phyloP scores from a whole-genome alignment of 352 stramenopile species.

The Thraustochytrium sp. region DNA sequence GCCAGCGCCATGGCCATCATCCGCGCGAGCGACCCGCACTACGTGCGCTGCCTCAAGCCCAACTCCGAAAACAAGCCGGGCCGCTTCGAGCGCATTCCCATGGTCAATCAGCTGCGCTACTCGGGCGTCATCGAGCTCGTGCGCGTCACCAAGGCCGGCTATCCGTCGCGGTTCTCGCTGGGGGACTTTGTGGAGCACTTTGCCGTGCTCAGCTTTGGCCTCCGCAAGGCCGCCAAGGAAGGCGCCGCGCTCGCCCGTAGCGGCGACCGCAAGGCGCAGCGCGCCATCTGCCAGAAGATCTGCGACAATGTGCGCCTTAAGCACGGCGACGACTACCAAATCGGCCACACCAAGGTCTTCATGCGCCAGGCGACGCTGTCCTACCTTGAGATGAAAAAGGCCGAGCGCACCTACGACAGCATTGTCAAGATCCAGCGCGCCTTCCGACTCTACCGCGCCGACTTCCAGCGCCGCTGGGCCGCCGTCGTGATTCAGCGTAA shows the following conservation, averaged over 20 bases:
- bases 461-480: not conserved
- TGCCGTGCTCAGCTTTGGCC: slow-evolving; percentile 10
- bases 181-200: slow-evolving; percentile 55
- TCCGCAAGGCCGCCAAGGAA: slow-evolving; percentile 3
- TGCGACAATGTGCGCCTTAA: slow-evolving; percentile 27
- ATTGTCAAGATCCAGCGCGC: slow-evolving; percentile 23
- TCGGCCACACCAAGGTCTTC: slow-evolving; percentile 43
- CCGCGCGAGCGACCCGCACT: slow-evolving; percentile 86
- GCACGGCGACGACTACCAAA: slow-evolving; percentile 37
- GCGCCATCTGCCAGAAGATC: slow-evolving; percentile 17
- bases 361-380: slow-evolving; percentile 27
- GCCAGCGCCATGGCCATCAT: slow-evolving; percentile 83
- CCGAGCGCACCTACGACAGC: slow-evolving; percentile 33
- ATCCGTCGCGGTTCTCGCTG: slow-evolving; percentile 87
- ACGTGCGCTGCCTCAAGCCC: slow-evolving; percentile 95
- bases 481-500: slow-evolving; percentile 33
- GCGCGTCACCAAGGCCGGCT: slow-evolving; percentile 91
- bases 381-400: slow-evolving; percentile 41
- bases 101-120: slow-evolving; percentile 93
- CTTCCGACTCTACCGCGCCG: not conserved
- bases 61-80: slow-evolving; percentile 87
- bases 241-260: not conserved
- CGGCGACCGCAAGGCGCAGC: not conserved
- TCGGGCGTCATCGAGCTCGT: slow-evolving; percentile 98
- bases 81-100: slow-evolving; percentile 75